Evolutionary conservation across 2,329 filamentous ascomycete genomes (phyloP), one percentile per base, ranked within the genome.

Genomic region (Alternaria infectoria): DNA sequence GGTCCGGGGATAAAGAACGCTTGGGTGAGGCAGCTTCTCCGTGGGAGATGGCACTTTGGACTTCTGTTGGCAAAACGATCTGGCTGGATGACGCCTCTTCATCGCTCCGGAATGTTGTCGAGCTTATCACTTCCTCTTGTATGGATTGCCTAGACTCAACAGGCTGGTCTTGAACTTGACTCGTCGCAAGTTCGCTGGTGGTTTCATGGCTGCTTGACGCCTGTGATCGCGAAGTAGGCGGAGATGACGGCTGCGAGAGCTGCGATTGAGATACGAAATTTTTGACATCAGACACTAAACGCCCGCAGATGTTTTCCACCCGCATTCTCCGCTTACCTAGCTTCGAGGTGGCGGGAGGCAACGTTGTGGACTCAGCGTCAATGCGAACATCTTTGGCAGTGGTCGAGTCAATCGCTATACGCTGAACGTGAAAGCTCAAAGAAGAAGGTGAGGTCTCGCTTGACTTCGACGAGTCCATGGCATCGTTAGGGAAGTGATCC

Each of bases 331-430:
- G 85, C 75, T 91, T 91, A 21, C 89, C 90, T 62, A 89, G 83
- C 74, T 87, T 90, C 23, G 83, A 84, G 11, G 66, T 23, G 8
- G 61, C 60, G 56, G 61, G 25, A 50, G 58, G 57, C 13, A 59
- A 60, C 8, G 59, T 26, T 32, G 69, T 43, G 6, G 71, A 64
- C 6, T 63, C 65, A 21, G 74, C 43, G 13, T 78, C 59, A n/a
- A 77, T 62, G n/a, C 58, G 67, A 19, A 70, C 57, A 51, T 74
- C 68, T 55, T 67, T 65, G 30, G 76, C 66, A 7, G 73, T 74
- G 51, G 92, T 85, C 4, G 89, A 90, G 67, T 93, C 89, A 6
- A 93, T 86, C 59, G 88, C 85, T 40, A 93, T 85, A 57, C 85
- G 83, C 19, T 90, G 87, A 13, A 93, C 80, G 21, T 86, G 85